These are phyloP conservation scores for Globisporangium barbulae DNA, from an alignment of 352 stramenopile species.

Conservation along the genomic window DNA sequence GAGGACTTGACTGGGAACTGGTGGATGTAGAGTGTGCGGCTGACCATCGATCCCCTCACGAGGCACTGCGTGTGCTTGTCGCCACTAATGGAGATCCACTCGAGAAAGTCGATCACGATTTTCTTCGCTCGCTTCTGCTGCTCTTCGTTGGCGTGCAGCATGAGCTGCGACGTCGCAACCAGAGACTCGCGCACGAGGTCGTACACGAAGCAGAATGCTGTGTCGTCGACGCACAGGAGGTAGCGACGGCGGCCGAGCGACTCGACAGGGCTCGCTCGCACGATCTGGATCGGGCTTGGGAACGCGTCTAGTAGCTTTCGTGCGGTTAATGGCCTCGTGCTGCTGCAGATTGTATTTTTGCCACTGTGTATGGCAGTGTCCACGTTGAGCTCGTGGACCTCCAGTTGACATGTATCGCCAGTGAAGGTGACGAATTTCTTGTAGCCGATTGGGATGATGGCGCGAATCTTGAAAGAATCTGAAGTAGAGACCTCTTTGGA, in stretches of 20 bases:
- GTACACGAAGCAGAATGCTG: slow-evolving; percentile 44
- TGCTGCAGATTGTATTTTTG: neutral
- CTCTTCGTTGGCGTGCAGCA: slow-evolving; percentile 17
- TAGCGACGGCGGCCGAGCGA: slow-evolving; percentile 10
- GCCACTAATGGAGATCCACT: slow-evolving; percentile 12
- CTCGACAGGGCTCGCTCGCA: slow-evolving; percentile 5
- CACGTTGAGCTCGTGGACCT: slow-evolving; percentile 4
- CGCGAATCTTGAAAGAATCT: neutral
- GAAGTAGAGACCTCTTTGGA: neutral
- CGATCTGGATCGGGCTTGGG: slow-evolving; percentile 16
- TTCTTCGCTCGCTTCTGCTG: neutral
- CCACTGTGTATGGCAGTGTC: neutral
- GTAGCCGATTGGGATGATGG: neutral
- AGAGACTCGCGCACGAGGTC: slow-evolving; percentile 27
- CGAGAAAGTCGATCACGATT: slow-evolving; percentile 8
- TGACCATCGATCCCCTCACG: slow-evolving; percentile 24
- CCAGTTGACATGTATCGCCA: slow-evolving; percentile 4
- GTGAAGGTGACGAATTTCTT: slow-evolving; percentile 8
- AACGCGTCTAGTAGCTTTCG: slow-evolving; percentile 13
- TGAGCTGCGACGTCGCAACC: slow-evolving; percentile 34
- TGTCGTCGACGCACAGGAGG: slow-evolving; percentile 34
- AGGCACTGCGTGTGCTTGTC: slow-evolving; percentile 18
- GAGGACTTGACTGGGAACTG: slow-evolving; percentile 34
- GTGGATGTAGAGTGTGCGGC: slow-evolving; percentile 36
- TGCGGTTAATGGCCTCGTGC: neutral